phyloP scores from a whole-genome alignment of 805 yeast species.

The Zygoascus tannicola region DNA sequence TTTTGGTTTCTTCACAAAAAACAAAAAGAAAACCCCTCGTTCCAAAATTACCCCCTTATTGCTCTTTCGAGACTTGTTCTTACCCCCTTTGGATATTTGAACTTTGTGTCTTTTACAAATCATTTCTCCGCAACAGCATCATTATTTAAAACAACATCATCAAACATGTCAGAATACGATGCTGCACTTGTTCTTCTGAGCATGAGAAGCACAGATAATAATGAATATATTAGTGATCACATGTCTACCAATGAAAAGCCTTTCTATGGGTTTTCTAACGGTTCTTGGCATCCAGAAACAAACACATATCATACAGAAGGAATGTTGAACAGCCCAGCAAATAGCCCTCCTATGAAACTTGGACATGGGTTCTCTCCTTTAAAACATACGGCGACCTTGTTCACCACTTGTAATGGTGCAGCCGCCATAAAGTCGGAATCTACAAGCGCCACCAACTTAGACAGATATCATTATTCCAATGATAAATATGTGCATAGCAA shows the following conservation, averaged over 20 bases:
- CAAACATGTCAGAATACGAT: conserved; percentile 16
- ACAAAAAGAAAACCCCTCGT: too few relatives aligned
- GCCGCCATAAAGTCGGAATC: neutral
- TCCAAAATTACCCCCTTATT: too few relatives aligned
- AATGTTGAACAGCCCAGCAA: neutral
- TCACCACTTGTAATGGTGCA: neutral
- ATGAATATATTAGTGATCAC: conserved; percentile 16
- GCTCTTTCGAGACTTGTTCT: neutral
- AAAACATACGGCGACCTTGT: neutral
- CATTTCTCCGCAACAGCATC: neutral
- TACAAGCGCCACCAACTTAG: neutral
- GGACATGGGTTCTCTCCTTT: neutral
- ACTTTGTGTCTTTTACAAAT: too few relatives aligned
- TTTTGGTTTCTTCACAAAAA: too few relatives aligned
- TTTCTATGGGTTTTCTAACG: neutral
- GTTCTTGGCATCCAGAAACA: neutral
- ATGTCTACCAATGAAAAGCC: neutral
- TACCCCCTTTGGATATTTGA: neutral
- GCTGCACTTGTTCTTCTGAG: conserved; percentile 19
- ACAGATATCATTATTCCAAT: neutral
- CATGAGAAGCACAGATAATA: conserved; percentile 9
- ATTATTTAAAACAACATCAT: neutral
- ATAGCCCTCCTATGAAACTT: neutral
- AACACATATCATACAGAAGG: neutral
- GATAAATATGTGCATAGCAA: neutral